phyloP scores from a whole-genome alignment of 495 filamentous ascomycete genomes.

The Achaetomiella virescens region DNA sequence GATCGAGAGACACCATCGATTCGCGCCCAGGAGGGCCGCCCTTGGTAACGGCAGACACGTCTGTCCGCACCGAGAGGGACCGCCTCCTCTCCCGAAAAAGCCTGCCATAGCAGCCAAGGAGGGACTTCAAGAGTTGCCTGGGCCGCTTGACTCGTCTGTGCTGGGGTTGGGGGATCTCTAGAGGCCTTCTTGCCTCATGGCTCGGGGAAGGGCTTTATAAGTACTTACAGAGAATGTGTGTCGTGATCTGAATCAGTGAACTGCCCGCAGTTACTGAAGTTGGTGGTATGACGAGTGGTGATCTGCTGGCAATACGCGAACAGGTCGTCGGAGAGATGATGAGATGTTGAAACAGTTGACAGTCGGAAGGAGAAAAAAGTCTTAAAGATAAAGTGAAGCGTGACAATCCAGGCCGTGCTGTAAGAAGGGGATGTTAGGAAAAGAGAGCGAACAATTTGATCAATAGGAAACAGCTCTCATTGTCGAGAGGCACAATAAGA shows the following conservation, averaged over 20 bases:
- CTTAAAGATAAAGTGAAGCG: background rate
- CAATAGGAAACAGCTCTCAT: conserved; percentile 16
- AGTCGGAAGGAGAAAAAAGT: background rate
- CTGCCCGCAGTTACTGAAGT: conserved; percentile 10
- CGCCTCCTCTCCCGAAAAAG: background rate
- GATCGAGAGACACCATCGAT: background rate
- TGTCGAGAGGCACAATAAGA: conserved; percentile 15
- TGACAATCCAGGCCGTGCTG: conserved; percentile 9
- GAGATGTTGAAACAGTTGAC: conserved; percentile 1
- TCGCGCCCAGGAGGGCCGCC: background rate
- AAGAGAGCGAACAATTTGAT: conserved; percentile 13
- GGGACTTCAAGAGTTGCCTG: background rate
- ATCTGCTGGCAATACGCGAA: conserved; percentile 8
- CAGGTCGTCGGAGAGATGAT: background rate
- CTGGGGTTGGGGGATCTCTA: background rate
- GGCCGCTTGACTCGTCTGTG: background rate
- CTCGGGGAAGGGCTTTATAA: background rate
- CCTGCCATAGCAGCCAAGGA: background rate
- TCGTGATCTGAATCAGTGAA: background rate
- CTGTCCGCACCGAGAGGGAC: background rate
- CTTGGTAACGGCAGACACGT: background rate
- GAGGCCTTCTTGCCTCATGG: background rate
- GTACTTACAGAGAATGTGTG: conserved; percentile 9
- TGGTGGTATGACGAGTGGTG: background rate
- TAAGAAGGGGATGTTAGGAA: conserved; percentile 1